Conservation (phyloP, 2,329 filamentous ascomycete genomes). For the Fusarium guadeloupense region DNA sequence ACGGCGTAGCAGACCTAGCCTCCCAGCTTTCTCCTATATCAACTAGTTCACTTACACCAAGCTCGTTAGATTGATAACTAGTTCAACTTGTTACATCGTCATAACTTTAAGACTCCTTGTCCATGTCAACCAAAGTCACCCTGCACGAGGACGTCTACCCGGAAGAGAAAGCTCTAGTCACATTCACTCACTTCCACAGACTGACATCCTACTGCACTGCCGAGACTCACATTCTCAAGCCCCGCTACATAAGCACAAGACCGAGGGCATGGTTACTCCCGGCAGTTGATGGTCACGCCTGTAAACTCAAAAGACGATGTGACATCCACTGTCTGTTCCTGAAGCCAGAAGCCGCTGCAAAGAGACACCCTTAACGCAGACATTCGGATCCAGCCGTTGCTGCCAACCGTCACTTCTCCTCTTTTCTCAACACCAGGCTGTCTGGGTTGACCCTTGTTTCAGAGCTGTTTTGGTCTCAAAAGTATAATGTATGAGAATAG, state of each 20-base stretch:
- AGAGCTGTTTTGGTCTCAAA: neutral
- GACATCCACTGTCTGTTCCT: neutral
- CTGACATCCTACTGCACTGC: neutral
- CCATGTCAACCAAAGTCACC: constrained; percentile 3
- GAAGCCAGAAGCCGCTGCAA: neutral
- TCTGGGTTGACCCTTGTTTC: constrained; percentile 15
- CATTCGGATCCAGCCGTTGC: neutral
- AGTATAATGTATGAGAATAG: constrained; percentile 2
- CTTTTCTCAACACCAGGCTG: too few species aligned
- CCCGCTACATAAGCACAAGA: neutral
- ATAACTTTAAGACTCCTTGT: neutral
- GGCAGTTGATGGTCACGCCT: constrained; percentile 11
- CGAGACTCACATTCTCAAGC: neutral
- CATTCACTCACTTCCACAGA: neutral
- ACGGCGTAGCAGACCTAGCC: too few species aligned
- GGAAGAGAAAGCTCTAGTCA: neutral
- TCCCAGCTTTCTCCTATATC: neutral
- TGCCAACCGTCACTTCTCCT: too few species aligned
- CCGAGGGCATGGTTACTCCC: neutral
- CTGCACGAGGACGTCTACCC: neutral
- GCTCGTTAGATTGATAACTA: neutral
- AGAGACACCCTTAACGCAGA: neutral
- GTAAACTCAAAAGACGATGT: constrained; percentile 1
- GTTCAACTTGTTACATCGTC: neutral
- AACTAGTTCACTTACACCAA: neutral